These are phyloP conservation scores for Bidens hawaiensis DNA, from an alignment of 140 eudicot genomes.

Conservation along the genomic window DNA sequence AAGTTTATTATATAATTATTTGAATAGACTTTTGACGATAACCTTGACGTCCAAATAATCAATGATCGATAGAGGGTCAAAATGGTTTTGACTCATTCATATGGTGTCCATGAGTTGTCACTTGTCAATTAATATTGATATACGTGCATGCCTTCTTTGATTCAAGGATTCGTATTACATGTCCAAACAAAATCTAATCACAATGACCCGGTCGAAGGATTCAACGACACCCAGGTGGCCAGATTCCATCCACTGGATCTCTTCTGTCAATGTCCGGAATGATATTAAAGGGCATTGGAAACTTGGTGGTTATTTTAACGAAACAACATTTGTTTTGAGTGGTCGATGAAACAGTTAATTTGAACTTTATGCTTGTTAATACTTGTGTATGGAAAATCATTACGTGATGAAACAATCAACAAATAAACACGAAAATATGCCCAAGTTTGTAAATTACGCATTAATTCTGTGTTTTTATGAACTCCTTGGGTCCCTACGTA, in stretches of 20 bases:
- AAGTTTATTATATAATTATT: background rate
- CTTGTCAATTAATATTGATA: no score
- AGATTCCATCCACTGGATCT: background rate
- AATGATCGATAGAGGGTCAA: conserved; percentile 5
- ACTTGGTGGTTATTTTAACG: background rate
- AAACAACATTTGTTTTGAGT: background rate
- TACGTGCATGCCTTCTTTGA: background rate
- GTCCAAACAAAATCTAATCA: background rate
- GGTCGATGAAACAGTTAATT: background rate
- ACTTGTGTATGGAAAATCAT: background rate
- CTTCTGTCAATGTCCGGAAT: background rate
- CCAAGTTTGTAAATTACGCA: background rate
- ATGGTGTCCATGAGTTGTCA: background rate
- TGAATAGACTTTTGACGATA: conserved; percentile 10
- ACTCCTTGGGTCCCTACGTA: no score
- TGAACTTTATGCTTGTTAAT: background rate
- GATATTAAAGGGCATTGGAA: background rate
- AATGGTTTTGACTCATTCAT: background rate
- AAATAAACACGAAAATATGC: background rate
- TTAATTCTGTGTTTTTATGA: background rate
- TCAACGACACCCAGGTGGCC: no score
- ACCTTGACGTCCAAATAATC: background rate
- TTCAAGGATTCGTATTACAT: background rate
- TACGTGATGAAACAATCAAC: background rate
- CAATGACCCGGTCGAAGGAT: conserved; percentile 3